phyloP scores from a whole-genome alignment of 2,329 filamentous ascomycete genomes.

The Xylariaceae sp. region DNA sequence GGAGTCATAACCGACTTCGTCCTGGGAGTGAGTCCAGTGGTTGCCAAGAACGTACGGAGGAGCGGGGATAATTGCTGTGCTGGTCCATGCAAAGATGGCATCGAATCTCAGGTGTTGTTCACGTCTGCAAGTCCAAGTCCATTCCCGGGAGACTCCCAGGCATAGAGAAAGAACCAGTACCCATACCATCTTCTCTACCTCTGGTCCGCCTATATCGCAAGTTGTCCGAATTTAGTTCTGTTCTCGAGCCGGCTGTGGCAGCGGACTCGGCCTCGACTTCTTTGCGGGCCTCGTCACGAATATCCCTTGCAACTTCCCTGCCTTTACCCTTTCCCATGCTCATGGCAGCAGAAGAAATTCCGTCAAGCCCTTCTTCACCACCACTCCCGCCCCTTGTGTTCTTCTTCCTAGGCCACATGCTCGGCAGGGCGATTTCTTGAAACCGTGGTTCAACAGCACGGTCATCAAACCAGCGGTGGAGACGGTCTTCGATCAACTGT shows the following conservation, averaged over 20 bases:
- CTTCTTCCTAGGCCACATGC: conserved; percentile 79
- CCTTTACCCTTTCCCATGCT: conserved; percentile 55
- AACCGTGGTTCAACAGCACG: conserved; percentile 82
- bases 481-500: conserved; percentile 73
- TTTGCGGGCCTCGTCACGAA: conserved; percentile 49
- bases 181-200: conserved; percentile 36
- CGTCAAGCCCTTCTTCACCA: conserved; percentile 57
- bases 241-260: conserved; percentile 23
- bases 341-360: conserved; percentile 37
- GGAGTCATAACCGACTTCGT: too few relatives aligned
- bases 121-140: conserved; percentile 27
- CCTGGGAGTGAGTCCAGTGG: too few relatives aligned
- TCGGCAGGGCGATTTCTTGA: conserved; percentile 81
- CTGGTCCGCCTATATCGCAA: conserved; percentile 38
- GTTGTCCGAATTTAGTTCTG: conserved; percentile 33
- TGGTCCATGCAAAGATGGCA: too few relatives aligned
- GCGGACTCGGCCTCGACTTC: conserved; percentile 44
- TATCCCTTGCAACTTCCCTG: conserved; percentile 50
- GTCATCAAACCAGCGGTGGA: conserved; percentile 87
- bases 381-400: conserved; percentile 63
- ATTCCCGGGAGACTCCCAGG: conserved; percentile 46
- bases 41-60: too few relatives aligned
- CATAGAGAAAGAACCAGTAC: conserved; percentile 39
- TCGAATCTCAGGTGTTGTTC: conserved; percentile 6
- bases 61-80: too few relatives aligned